Percentiles rank a stretch among this genome's conserved stretches.
Evolutionary conservation across 1,139 yeast species (phyloP).

Genomic region (Tardiomyces blankii): DNA sequence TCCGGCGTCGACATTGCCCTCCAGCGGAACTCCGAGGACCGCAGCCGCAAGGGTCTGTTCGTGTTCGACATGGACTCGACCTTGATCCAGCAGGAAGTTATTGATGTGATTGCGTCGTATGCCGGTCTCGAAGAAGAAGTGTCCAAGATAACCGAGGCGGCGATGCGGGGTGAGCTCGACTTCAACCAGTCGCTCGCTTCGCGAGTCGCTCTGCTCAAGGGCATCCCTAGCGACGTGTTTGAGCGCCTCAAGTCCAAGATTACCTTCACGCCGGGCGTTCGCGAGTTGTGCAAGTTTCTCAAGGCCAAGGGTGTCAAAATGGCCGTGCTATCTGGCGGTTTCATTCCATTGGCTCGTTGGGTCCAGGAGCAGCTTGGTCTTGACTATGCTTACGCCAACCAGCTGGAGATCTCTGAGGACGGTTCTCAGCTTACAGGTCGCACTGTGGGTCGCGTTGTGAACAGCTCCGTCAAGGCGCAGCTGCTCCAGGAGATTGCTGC

Average conservation of each 20-base stretch:
- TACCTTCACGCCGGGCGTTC: constrained; percentile 72
- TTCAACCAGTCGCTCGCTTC: constrained; percentile 70
- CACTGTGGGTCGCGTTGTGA: constrained; percentile 69
- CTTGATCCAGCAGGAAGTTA: constrained; percentile 89
- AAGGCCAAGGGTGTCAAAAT: constrained; percentile 50
- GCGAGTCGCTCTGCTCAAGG: constrained; percentile 69
- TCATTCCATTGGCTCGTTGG: constrained; percentile 73
- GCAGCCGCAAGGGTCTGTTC: constrained; percentile 43
- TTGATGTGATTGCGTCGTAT: constrained; percentile 84
- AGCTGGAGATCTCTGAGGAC: constrained; percentile 35
- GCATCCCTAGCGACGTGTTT: constrained; percentile 73
- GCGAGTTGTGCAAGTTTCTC: constrained; percentile 53
- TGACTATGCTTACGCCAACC: constrained; percentile 86
- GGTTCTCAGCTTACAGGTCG: constrained; percentile 37
- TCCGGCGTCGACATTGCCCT: constrained; percentile 5
- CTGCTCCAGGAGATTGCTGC: constrained; percentile 57
- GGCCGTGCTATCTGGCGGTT: constrained; percentile 94
- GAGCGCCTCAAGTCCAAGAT: constrained; percentile 64
- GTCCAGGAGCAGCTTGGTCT: constrained; percentile 58
- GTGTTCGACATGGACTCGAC: constrained; percentile 99
- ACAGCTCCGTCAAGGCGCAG: constrained; percentile 74
- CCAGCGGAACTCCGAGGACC: constrained; percentile 8
- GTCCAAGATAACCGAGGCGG: constrained; percentile 76
- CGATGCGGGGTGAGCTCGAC: constrained; percentile 96
- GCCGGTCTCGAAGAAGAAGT: constrained; percentile 73